Evolutionary conservation across 1,284 basidiomycete species (phyloP).

Genomic region (Sporisorium sorghi): DNA sequence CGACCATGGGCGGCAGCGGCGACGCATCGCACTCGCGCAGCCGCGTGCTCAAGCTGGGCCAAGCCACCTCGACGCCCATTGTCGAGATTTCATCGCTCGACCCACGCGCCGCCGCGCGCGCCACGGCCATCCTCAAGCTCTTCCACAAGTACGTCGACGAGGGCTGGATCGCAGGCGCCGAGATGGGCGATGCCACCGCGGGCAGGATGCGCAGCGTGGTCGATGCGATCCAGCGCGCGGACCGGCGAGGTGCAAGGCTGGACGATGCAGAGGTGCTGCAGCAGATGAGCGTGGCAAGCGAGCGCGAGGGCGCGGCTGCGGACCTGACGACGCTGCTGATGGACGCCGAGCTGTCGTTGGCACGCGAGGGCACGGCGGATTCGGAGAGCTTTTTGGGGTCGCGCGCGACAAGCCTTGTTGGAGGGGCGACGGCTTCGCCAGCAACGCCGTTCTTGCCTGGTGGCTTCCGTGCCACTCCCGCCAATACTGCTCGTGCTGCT

Average conservation of each 20-base stretch:
- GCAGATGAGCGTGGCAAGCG: not conserved
- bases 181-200: conserved; percentile 27
- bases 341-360: conserved; percentile 42
- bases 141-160: conserved; percentile 64
- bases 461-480: conserved; percentile 39
- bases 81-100: conserved; percentile 62
- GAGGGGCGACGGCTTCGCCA: conserved; percentile 14
- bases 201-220: conserved; percentile 35
- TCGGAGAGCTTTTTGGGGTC: conserved; percentile 29
- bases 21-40: conserved; percentile 46
- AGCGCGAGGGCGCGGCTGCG: not conserved
- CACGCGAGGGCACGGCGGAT: conserved; percentile 27
- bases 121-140: conserved; percentile 62
- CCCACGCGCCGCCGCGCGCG: conserved; percentile 56
- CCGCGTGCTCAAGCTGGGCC: conserved; percentile 55
- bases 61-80: conserved; percentile 53
- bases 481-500: not conserved
- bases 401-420: conserved; percentile 25
- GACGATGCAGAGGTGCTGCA: conserved; percentile 15
- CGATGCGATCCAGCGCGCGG: conserved; percentile 33
- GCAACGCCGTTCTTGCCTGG: conserved; percentile 45
- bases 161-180: conserved; percentile 44
- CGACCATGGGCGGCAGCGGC: too few species aligned
- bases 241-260: conserved; percentile 2
- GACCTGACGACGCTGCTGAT: conserved; percentile 45